Base-by-base conservation (phyloP, 1,284 basidiomycete genomes). In the Boletellus dicymbophilus region DNA sequence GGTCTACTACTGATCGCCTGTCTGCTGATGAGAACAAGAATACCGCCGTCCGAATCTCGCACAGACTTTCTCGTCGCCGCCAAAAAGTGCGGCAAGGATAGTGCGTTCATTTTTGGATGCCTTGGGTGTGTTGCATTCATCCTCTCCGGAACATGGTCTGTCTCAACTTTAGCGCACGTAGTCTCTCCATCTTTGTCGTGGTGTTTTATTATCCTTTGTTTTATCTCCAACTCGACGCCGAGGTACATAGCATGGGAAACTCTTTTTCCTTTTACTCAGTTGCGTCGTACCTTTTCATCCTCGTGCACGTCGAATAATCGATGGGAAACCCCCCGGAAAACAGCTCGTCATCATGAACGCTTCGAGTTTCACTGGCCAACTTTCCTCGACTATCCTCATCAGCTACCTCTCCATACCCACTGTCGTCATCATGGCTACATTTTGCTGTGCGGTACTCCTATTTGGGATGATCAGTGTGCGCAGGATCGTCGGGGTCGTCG, bases 191-290 rank as follows among this genome's bases (percentile, higher is more conserved):
- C n/a, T 66, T 48, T 20, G 31, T 54, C 30, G 27, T 59, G 25
- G 66, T 51, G 3, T 64, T 62, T 46, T 71, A 62, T 44, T 71
- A 68, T 48, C 66, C 68, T 20, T 37, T 67, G 15, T 67, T 68
- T 52, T 68, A 62, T 43, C 54, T 71, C 21, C 69, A 71, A 34
- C 56, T 71, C 11, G 52, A 65, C 16, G 45, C 69, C 2, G 46
- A 56, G 26, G 51, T 37, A 33, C 58, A 69, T 20, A 52, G 46
- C 3, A 27, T 69, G 11, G 57, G 54, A 25, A 51, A 47, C 1
- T 48, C 50, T 0, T 69, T 71, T 41, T 71, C 66, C 1, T 68
- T 68, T 37, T 68, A 70, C 39, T 68, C 68, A 34, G 69, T 70
- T 63, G 55, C 33, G 61, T 56, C 18, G 5, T 31, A 3, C 16